A percentile compares a stretch with the other conserved stretches of the same genome.
Conservation (phyloP, 768 basidiomycete species). For the Leccinum fibrillosum region DNA sequence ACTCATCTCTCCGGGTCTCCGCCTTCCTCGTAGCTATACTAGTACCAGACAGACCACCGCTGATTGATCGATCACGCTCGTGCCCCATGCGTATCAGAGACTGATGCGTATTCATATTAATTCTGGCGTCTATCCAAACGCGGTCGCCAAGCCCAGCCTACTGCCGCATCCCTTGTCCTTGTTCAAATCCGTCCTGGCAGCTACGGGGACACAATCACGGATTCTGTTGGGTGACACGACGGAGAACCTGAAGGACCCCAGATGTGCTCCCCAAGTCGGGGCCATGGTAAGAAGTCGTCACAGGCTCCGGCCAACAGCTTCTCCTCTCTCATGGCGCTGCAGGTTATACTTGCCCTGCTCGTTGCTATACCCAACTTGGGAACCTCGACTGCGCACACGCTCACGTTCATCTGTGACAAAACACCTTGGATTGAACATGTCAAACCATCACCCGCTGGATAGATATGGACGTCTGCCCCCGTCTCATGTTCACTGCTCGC, state of each 20-base stretch:
- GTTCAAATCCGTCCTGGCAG: conserved; percentile 17
- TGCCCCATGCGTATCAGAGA: conserved; percentile 9
- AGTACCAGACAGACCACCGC: not conserved
- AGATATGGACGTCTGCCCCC: not conserved
- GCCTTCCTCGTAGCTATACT: not conserved
- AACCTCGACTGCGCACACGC: conserved; percentile 15
- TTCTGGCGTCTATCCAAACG: conserved; percentile 9
- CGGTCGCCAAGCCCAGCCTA: conserved; percentile 24
- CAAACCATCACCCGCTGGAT: conserved; percentile 6
- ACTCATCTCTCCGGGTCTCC: not conserved
- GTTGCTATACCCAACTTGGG: conserved; percentile 24
- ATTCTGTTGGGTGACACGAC: conserved; percentile 3
- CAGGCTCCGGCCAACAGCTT: conserved; percentile 8
- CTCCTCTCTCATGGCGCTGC: conserved; percentile 22
- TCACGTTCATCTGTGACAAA: conserved; percentile 21
- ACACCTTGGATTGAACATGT: conserved; percentile 13
- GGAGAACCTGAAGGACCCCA: conserved; percentile 12
- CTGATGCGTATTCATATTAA: conserved; percentile 5
- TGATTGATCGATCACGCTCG: conserved; percentile 17
- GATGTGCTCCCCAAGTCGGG: not conserved
- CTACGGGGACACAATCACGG: conserved; percentile 13
- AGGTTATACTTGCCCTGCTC: conserved; percentile 11
- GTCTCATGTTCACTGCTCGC: not conserved
- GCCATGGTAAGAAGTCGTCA: conserved; percentile 7
- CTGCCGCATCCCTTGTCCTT: conserved; percentile 14